These are phyloP conservation scores for Tulasnella sp. DNA, from an alignment of 768 basidiomycete species.

Conservation along the genomic window DNA sequence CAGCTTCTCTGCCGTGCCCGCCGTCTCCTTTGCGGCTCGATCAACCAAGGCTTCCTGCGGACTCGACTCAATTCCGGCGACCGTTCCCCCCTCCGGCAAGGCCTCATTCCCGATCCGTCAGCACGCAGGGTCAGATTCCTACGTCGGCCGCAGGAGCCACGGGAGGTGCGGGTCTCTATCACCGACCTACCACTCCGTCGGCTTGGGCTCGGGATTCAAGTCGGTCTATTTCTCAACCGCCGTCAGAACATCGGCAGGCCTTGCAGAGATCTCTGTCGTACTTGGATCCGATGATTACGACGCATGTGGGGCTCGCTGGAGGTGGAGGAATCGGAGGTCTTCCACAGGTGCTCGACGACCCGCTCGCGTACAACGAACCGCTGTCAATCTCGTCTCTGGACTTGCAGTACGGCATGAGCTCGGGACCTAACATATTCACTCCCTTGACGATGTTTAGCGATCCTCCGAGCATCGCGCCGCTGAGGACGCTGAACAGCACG, in stretches of 20 bases:
- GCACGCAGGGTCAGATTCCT: neutral
- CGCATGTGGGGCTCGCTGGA: slow-evolving; percentile 1
- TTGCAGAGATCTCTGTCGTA: slow-evolving; percentile 26
- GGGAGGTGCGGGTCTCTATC: neutral
- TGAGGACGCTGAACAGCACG: slow-evolving; percentile 9
- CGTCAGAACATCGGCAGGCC: slow-evolving; percentile 27
- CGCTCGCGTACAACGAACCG: slow-evolving; percentile 24
- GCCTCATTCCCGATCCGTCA: slow-evolving; percentile 25
- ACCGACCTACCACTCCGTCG: slow-evolving; percentile 14
- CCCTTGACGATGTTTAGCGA: slow-evolving; percentile 28
- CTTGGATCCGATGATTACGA: slow-evolving; percentile 23
- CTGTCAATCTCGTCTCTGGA: slow-evolving; percentile 27
- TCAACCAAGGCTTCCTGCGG: neutral
- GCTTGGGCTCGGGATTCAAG: slow-evolving; percentile 24
- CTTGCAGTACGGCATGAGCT: slow-evolving; percentile 26
- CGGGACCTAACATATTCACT: slow-evolving; percentile 27
- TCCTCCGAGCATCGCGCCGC: slow-evolving; percentile 20
- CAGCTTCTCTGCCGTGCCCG: slow-evolving; percentile 24
- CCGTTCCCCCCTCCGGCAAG: slow-evolving; percentile 12
- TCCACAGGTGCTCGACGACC: slow-evolving; percentile 11
- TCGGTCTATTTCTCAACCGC: slow-evolving; percentile 28
- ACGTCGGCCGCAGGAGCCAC: neutral
- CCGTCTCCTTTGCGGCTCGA: slow-evolving; percentile 19
- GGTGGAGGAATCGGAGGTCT: neutral
- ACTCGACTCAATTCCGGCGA: slow-evolving; percentile 1